Percentiles rank a stretch among this genome's conserved stretches.
These are phyloP conservation scores for Metschnikowia baotianmanensis DNA, from an alignment of 805 yeast species.

Conservation along the genomic window DNA sequence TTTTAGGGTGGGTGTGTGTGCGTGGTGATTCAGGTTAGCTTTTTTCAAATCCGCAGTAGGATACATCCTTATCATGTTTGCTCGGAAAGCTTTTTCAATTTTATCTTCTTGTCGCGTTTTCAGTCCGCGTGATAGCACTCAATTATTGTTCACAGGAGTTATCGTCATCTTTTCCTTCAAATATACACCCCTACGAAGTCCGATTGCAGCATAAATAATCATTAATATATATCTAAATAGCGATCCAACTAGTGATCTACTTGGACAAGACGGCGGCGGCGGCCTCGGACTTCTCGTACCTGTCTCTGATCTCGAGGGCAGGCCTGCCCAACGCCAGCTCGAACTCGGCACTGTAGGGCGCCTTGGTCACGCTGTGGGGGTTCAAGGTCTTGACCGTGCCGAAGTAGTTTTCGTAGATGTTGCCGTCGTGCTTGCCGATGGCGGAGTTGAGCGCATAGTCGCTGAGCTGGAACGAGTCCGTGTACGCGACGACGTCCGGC, in stretches of 20 bases:
- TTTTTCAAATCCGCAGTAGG: too few species aligned
- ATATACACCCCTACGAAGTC: too few species aligned
- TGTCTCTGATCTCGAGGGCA: slow-evolving; percentile 14
- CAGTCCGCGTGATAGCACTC: too few species aligned
- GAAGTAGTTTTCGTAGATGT: slow-evolving; percentile 22
- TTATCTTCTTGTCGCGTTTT: too few species aligned
- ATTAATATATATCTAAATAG: background rate
- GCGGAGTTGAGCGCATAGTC: slow-evolving; percentile 20
- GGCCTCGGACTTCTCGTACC: slow-evolving; percentile 16
- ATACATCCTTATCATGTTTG: too few species aligned
- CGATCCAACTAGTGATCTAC: slow-evolving; percentile 1
- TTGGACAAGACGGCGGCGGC: slow-evolving; percentile 17
- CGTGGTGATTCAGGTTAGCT: too few species aligned
- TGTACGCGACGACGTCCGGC: slow-evolving; percentile 19
- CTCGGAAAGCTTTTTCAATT: too few species aligned
- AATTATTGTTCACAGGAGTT: too few species aligned
- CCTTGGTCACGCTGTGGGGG: slow-evolving; percentile 19
- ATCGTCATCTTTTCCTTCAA: too few species aligned
- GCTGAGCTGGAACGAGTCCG: slow-evolving; percentile 21
- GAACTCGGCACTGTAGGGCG: slow-evolving; percentile 22
- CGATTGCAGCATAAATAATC: too few species aligned
- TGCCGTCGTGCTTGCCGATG: slow-evolving; percentile 20
- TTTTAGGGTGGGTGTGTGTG: too few species aligned
- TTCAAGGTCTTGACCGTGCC: slow-evolving; percentile 20
- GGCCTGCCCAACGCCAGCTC: slow-evolving; percentile 19